Conservation (phyloP, 257 asterid species). For the Jasminum sambac region DNA sequence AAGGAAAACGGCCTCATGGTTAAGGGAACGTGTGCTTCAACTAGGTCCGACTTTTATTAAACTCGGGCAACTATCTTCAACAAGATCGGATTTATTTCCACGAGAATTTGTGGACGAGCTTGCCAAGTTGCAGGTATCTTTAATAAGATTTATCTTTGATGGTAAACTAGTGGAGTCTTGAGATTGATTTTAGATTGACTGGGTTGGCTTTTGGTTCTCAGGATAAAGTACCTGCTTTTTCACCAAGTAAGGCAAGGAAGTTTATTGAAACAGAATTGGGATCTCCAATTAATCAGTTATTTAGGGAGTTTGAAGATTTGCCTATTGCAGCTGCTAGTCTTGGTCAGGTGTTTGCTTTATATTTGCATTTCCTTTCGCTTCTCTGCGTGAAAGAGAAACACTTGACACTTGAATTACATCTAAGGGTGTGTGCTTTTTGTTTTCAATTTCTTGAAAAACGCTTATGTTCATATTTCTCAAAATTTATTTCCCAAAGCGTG, state of each 20-base stretch:
- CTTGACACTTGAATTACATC: neutral
- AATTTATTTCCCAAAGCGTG: too few species aligned
- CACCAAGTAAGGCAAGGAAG: conserved; percentile 66
- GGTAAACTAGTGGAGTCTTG: neutral
- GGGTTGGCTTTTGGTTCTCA: conserved; percentile 38
- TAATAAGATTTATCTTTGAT: neutral
- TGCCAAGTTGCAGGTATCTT: conserved; percentile 82
- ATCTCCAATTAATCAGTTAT: conserved; percentile 63
- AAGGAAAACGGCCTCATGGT: conserved; percentile 83
- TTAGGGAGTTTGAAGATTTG: conserved; percentile 81
- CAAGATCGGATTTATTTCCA: conserved; percentile 94
- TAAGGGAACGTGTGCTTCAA: conserved; percentile 78
- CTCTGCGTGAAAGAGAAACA: neutral
- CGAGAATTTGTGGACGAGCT: conserved; percentile 91
- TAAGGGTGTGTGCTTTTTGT: neutral
- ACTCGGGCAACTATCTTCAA: conserved; percentile 89
- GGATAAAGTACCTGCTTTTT: conserved; percentile 97
- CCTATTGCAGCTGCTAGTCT: conserved; percentile 99
- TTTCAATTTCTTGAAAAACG: too few species aligned
- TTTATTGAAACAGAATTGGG: conserved; percentile 85
- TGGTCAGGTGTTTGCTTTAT: conserved; percentile 90
- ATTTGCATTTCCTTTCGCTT: conserved; percentile 19
- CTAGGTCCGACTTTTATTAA: conserved; percentile 97
- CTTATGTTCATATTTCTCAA: too few species aligned
- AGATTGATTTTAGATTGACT: conserved; percentile 16